Base-by-base conservation (phyloP, 352 stramenopile genomes). In the Globisporangium nagaii region DNA sequence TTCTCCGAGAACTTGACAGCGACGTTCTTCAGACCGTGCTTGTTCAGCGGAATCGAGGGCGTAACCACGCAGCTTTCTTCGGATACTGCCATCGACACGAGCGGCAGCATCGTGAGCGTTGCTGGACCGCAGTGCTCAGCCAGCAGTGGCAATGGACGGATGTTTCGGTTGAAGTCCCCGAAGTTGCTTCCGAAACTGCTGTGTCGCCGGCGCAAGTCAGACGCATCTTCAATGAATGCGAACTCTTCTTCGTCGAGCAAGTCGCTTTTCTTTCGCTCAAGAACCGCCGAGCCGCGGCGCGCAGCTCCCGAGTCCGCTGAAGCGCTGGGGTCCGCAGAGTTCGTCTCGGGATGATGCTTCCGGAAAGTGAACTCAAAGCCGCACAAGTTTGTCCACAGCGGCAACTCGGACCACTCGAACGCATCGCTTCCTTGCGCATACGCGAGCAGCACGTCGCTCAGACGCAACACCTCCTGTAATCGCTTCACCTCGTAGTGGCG, bases 1-100 rank as follows among this genome's bases (percentile, higher is more conserved):
- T 87, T 90, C 36, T 93, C 85, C 0, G 83, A 91, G 50, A 89
- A 95, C 51, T 93, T 90, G 20, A 86, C 75, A 4, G 79, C 71
- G 17, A 90, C 40, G 0, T 50, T 72, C 62, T 87, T 88, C 34
- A 95, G 67, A 0, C 70, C 75, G 6, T 65, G 47, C 46, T 88
- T 83, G 56, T 93, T 88, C 4, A 91, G 62, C 11, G 64, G 63
- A 4, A 88, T 64, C 19, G 83, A 88, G 3, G 73, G 68, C 1
- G 74, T 82, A n/a, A 93, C 47, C 1, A 71, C 52, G 45, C 83
- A 93, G 9, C 57, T 70, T 17, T 81, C 65, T 10, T 65, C 46
- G 8, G 60, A 64, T 7, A 75, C 66, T 8, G 54, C 39, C 34
- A 90, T 53, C 0, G 62, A 74, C 31, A 90, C 79, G 17, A 73